A percentile compares a stretch with the other conserved stretches of the same genome.
These are phyloP conservation scores for Rhododendron henanense DNA, from an alignment of 148 eudicot genomes.

Conservation along the genomic window DNA sequence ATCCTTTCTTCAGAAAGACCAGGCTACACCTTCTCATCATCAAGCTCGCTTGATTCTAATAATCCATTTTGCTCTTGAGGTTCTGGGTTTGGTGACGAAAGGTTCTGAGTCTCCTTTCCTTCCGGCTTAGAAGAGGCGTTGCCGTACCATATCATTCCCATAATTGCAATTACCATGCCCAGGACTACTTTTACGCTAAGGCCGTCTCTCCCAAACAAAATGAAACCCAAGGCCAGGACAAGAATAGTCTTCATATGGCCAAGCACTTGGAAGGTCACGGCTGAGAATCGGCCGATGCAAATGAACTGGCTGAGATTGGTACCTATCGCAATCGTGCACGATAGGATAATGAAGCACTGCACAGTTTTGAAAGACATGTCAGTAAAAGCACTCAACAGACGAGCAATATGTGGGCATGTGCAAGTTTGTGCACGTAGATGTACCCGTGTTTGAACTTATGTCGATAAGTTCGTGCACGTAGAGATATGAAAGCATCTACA, in stretches of 20 bases:
- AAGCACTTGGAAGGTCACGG: constrained; percentile 52
- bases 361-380: neutral
- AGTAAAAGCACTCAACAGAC: neutral
- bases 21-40: constrained; percentile 17
- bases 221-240: constrained; percentile 38
- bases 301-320: constrained; percentile 57
- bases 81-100: constrained; percentile 14
- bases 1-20: neutral
- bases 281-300: constrained; percentile 58
- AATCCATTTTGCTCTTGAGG: constrained; percentile 15
- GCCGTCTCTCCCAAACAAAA: constrained; percentile 51
- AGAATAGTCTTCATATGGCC: constrained; percentile 57
- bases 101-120: constrained; percentile 27
- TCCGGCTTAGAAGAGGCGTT: constrained; percentile 47
- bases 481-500: neutral
- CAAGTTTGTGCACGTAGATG: neutral
- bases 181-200: constrained; percentile 35
- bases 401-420: neutral
- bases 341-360: constrained; percentile 35
- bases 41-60: constrained; percentile 13
- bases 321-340: constrained; percentile 45
- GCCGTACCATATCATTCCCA: constrained; percentile 53
- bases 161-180: constrained; percentile 41
- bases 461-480: neutral
- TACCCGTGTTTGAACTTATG: neutral